phyloP scores from a whole-genome alignment of 371 early-diverging fungal genomes.

The Syncephalastrum contaminatum region DNA sequence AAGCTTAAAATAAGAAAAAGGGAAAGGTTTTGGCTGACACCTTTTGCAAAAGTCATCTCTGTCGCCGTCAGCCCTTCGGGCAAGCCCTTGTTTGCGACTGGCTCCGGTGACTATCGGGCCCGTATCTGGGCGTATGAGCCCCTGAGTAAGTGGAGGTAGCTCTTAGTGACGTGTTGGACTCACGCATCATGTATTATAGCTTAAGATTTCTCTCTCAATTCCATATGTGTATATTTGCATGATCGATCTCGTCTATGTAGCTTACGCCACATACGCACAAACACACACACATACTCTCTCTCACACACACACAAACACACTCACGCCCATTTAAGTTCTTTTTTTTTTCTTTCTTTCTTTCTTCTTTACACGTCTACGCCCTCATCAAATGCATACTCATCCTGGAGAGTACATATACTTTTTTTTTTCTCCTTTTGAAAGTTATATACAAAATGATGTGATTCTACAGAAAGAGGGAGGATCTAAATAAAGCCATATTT shows the following conservation, averaged over 20 bases:
- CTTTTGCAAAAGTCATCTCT: conserved; percentile 69
- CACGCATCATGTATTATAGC: neutral
- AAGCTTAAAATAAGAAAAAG: conserved; percentile 8
- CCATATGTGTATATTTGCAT: conserved; percentile 8
- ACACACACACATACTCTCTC: neutral
- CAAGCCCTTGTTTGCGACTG: conserved; percentile 90
- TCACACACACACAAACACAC: neutral
- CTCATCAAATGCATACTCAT: neutral
- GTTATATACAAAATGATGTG: conserved; percentile 3
- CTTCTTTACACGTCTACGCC: conserved; percentile 1
- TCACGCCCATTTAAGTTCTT: neutral
- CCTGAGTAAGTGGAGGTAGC: conserved; percentile 9
- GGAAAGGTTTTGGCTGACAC: neutral
- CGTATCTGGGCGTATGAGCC: conserved; percentile 86
- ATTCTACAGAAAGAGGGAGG: conserved; percentile 2
- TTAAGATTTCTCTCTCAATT: neutral
- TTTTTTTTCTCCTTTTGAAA: conserved; percentile 3
- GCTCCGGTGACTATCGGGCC: conserved; percentile 94
- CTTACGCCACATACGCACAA: conserved; percentile 1
- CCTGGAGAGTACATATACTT: neutral
- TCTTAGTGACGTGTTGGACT: neutral
- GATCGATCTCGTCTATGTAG: conserved; percentile 9
- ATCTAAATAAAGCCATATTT: conserved; percentile 4
- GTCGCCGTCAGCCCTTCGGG: conserved; percentile 84
- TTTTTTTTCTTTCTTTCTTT: neutral